Evolutionary conservation across 2,329 filamentous ascomycete genomes (phyloP), one percentile per base, ranked within the genome.

Genomic region (Truncatella angustata): DNA sequence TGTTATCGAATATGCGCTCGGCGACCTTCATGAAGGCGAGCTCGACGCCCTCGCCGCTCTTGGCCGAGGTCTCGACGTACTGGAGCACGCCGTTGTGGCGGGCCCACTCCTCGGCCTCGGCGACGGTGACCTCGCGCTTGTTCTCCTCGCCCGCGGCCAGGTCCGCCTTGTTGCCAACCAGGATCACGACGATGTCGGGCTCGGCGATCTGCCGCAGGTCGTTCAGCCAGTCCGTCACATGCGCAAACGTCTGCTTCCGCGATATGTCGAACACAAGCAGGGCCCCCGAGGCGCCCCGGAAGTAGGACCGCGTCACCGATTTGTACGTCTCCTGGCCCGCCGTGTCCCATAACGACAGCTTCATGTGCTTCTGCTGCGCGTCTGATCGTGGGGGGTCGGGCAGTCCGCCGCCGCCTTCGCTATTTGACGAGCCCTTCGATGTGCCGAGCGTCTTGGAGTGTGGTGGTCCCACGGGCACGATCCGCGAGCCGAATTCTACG

Each of bases 311-410:
- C 7, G 93, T 97, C 54, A 97, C 94, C 40, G 88, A 93, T 70
- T 97, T 97, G 78, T 97, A 97, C 11, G 91, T 96, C 75, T 97
- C 93, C 70, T 97, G 93, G 23, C 93, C 93, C 14, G 93, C 93
- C 1, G 93, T 97, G 67, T 97, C 93, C 93, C 93, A 97, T 10
- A 97, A 78, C 40, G 86, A 91, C 4, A 96, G 81, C 73, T 96
- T 96, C 91, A 96, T 96, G 74, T 93, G 87, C 64, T 84, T 86
- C 68, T 87, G 84, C 26, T 72, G 73, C 5, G 66, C 63, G 50
- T 42, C 66, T 6, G 46, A 36, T 28, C 14, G n/a, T 10, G 72
- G 79, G n/a, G 82, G 80, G 12, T 79, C 73, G 16, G 81, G 81
- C 4, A 84, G 74, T 42, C 81, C 80, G 35, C 65, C 64, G 50